Base-by-base conservation (phyloP, 2,329 filamentous ascomycete genomes). In the Aspergillus pseudotamarii region DNA sequence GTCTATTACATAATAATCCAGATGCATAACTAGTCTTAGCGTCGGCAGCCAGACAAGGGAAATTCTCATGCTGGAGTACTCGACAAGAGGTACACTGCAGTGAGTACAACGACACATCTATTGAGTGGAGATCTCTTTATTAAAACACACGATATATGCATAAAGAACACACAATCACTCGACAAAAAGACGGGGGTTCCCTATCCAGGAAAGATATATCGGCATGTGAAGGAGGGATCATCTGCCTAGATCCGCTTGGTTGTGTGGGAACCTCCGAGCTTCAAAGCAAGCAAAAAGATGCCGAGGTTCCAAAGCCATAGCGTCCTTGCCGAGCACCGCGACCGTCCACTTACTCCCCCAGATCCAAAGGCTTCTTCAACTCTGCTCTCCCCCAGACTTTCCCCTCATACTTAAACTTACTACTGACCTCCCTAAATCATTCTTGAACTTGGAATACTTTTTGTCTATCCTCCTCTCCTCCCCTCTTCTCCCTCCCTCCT, bases 221-320 rank as follows among this genome's bases (percentile, higher is more conserved):
- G 73, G 75, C 75, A 77, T 77, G 74, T 77, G 75, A 77, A 73
- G 64, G 50, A 28, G 51, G 3, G 32, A 56, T 55, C 63, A 72
- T 71, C 68, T 73, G 68, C 73, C 69, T 66, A 59, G 59, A 63
- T 64, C 64, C 64, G 65, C 58, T 57, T 60, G 62, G 63, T 63
- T 64, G 62, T 60, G 64, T 68, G 60, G 64, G 46, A 69, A 61
- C 60, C 57, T 63, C 68, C 67, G 68, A 69, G 64, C 66, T 66
- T 64, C 63, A 58, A 30, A 41, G 45, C 56, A 46, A 43, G 19
- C 45, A 54, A 2, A 66, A 69, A 75, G 66, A 74, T 73, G 71
- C 75, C 75, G 75, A 76, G 75, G 74, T 72, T 68, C 69, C 68
- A 62, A 59, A 45, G 28, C 41, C 50, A 34, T 23, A 26, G 12